Base-by-base conservation (phyloP, 2,329 filamentous ascomycete genomes). In the Plenodomus tracheiphilus region DNA sequence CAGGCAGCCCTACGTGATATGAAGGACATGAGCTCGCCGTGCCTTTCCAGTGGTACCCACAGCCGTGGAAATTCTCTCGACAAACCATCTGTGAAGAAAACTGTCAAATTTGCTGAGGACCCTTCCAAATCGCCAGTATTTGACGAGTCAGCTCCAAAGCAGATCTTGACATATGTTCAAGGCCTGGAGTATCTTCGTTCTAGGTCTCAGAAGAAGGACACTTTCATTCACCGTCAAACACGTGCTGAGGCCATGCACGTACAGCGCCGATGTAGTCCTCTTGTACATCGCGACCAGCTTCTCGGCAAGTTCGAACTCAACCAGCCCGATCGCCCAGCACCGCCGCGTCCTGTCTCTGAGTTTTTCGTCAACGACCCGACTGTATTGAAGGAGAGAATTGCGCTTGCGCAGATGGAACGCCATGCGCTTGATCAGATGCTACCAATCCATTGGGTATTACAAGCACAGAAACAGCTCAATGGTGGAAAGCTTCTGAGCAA, bases 181-280 rank as follows among this genome's bases (percentile, higher is more conserved):
- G 91, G 91, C 9, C 97, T 96, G 70, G 85, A 91, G 59, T 85
- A 87, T 65, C 82, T 89, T 58, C 77, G 86, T 39, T 81, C 88
- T 49, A 83, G 83, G 25, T 84, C 84, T 13, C 84, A 83, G 47
- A 78, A 80, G 44, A 77, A 80, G 16, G 94, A 97, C 71, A 85
- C 87, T 9, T 96, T 96, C 68, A 82, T 96, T 46, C 89, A 96
- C 71, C 87, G 90, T 36, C 85, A 90, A 47, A 83, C 89, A 19
- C 87, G 94, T 41, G 95, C 93, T 51, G 93, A 97, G 69, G 90
- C 91, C 19, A 80, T 97, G 40, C 93, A 97, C 69, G 84, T 91
- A 21, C 85, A 88, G 65, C 87, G 94, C 34, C 81, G 92, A 47
- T 90, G 87, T 38, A 82, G 91, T 48, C 81, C 82, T 17, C 80